Base-by-base conservation (phyloP, 768 basidiomycete species). In the Amanita rubescens region DNA sequence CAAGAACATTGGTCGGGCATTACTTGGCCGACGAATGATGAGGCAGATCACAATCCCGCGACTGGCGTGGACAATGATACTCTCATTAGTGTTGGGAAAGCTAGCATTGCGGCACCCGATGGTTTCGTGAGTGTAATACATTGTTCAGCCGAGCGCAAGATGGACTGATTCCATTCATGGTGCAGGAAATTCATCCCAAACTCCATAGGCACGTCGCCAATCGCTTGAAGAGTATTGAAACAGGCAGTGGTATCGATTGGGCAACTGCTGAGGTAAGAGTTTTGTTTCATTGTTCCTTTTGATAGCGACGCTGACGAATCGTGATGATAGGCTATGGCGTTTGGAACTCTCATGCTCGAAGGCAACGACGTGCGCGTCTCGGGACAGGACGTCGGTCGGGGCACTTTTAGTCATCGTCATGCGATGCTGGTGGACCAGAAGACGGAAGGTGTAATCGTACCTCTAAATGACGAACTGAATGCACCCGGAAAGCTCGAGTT, bases 351-450 rank as follows among this genome's bases (percentile, higher is more conserved):
- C 32, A 80, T 95, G 82, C 69, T 80, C 2, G 86, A 91, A 49
- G 90, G 90, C 1, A 81, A 74, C 57, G 87, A 94, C 62, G 77
- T 96, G 8, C 80, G 93, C 14, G 90, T 96, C 30, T 93, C 91
- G 1, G 94, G 94, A 6, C 94, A 96, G 66, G 94, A 95, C 63
- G 90, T 94, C 0, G 94, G 93, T 0, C 67, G 93, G 35, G 93
- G 94, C 2, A 94, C 91, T 10, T 92, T 94, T 68, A 90, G 87
- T 58, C 89, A 91, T 49, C 74, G 87, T 5, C 94, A 95, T 67
- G 92, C 92, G 0, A 94, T 95, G 90, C 70, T 94, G 17, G 90
- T 95, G 1, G 82, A 96, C 63, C 94, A 95, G 67, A 78, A 79
- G 63, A 86, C 84, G 0, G 93, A 95, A 60, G 73, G 76, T 0